phyloP scores from a whole-genome alignment of 2,329 filamentous ascomycete genomes.

The Colletotrichum truncatum region DNA sequence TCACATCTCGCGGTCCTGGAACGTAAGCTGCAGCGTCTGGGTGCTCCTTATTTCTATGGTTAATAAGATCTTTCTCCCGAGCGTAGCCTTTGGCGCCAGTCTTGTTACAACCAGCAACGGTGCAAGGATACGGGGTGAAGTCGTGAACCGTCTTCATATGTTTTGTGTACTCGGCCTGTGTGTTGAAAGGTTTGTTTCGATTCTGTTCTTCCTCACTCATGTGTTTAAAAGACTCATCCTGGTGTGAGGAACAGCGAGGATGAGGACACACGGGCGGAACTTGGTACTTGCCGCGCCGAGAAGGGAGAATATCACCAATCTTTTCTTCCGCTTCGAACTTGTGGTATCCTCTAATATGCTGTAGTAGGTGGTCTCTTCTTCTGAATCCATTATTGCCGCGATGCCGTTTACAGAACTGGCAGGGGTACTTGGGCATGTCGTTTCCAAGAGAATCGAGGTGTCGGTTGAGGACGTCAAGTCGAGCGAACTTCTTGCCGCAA shows the following conservation, averaged over 20 bases:
- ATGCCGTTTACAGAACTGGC: conserved; percentile 41
- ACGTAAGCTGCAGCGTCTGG: conserved; percentile 4
- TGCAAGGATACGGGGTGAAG: conserved; percentile 43
- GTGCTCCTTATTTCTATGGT: conserved; percentile 35
- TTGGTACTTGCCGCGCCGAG: background rate
- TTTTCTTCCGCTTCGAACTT: conserved; percentile 37
- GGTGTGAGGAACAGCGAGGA: conserved; percentile 33
- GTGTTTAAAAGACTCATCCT: conserved; percentile 18
- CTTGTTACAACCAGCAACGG: conserved; percentile 38
- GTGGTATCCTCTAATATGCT: conserved; percentile 48
- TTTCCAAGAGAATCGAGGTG: conserved; percentile 34
- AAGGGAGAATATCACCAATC: background rate
- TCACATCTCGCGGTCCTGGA: background rate
- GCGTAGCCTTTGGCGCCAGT: conserved; percentile 35
- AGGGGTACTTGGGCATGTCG: conserved; percentile 35
- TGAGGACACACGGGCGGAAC: conserved; percentile 32
- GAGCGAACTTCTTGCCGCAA: conserved; percentile 38
- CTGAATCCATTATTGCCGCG: conserved; percentile 43
- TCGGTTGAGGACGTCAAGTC: conserved; percentile 37
- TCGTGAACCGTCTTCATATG: conserved; percentile 48
- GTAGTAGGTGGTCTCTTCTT: conserved; percentile 46
- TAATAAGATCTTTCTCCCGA: conserved; percentile 35
- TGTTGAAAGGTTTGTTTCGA: conserved; percentile 29
- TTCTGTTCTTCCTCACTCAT: conserved; percentile 21
- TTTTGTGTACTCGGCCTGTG: conserved; percentile 39